These are phyloP conservation scores for Juglanconis sp. DNA, from an alignment of 2,329 filamentous ascomycete species.

Conservation along the genomic window DNA sequence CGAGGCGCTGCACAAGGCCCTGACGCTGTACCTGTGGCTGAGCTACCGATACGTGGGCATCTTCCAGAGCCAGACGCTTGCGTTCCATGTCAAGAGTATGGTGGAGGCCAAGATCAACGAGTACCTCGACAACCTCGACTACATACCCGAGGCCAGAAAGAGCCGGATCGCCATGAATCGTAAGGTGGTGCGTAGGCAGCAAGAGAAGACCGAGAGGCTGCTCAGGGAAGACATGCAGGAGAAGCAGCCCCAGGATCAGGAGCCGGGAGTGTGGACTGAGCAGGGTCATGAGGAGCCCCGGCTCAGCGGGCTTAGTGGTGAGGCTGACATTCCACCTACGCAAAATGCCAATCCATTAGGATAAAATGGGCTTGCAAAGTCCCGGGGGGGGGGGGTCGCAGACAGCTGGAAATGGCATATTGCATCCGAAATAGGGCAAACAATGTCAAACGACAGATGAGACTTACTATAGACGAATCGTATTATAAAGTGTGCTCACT, in stretches of 20 bases:
- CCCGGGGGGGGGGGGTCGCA: not conserved
- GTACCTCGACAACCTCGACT: conserved; percentile 56
- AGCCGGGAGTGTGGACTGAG: conserved; percentile 30
- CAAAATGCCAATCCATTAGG: conserved; percentile 16
- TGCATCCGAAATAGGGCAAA: not conserved
- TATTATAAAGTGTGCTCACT: not conserved
- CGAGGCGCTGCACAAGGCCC: conserved; percentile 74
- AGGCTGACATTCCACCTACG: not conserved
- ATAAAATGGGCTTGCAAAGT: conserved; percentile 5
- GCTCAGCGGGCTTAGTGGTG: conserved; percentile 23
- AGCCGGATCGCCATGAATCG: conserved; percentile 14
- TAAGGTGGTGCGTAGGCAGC: conserved; percentile 19
- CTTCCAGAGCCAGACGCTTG: conserved; percentile 71
- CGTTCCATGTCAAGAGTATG: conserved; percentile 73
- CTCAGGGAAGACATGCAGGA: conserved; percentile 21
- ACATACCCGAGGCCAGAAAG: conserved; percentile 35
- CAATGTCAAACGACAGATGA: not conserved
- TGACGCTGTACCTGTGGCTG: conserved; percentile 90
- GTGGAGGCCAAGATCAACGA: conserved; percentile 74
- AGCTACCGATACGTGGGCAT: conserved; percentile 83
- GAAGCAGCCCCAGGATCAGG: conserved; percentile 14
- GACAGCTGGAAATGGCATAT: not conserved
- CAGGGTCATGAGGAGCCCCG: conserved; percentile 35
- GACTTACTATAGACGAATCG: not conserved
- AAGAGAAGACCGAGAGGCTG: conserved; percentile 18